These are phyloP conservation scores for Penicillium verhagenii DNA, from an alignment of 495 filamentous ascomycete genomes.

Conservation along the genomic window DNA sequence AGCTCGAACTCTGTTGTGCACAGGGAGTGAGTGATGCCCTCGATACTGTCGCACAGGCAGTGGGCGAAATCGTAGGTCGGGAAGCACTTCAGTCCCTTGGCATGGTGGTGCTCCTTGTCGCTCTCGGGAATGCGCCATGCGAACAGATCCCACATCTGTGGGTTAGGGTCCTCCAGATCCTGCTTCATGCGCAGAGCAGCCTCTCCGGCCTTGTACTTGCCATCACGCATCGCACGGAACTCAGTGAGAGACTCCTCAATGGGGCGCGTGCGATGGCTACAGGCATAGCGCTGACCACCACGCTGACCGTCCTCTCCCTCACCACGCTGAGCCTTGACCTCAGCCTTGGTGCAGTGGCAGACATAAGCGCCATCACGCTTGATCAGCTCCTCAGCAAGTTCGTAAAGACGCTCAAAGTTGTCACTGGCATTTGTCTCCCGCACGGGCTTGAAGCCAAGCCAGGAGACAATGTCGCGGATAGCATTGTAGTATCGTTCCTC, in stretches of 20 bases:
- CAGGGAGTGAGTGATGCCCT: conserved; percentile 82
- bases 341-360: conserved; percentile 67
- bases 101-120: conserved; percentile 63
- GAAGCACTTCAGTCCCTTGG: conserved; percentile 74
- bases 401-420: conserved; percentile 84
- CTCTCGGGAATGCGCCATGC: conserved; percentile 72
- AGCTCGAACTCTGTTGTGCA: conserved; percentile 86
- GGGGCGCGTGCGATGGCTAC: conserved; percentile 70
- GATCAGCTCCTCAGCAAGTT: conserved; percentile 84
- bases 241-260: conserved; percentile 75
- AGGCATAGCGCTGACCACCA: conserved; percentile 70
- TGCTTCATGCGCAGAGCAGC: conserved; percentile 93
- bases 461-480: conserved; percentile 75
- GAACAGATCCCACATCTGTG: conserved; percentile 68
- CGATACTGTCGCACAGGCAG: conserved; percentile 84
- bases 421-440: conserved; percentile 79
- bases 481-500: conserved; percentile 75
- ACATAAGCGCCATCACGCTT: conserved; percentile 71
- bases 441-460: conserved; percentile 78
- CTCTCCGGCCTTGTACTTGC: conserved; percentile 82
- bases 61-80: conserved; percentile 93
- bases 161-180: conserved; percentile 55
- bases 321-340: conserved; percentile 83
- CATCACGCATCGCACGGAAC: conserved; percentile 88
- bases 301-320: conserved; percentile 65